Evolutionary conservation across 352 stramenopile species (phyloP), one percentile per base, ranked within the genome.

Genomic region (Thalassiosira ordinaria): DNA sequence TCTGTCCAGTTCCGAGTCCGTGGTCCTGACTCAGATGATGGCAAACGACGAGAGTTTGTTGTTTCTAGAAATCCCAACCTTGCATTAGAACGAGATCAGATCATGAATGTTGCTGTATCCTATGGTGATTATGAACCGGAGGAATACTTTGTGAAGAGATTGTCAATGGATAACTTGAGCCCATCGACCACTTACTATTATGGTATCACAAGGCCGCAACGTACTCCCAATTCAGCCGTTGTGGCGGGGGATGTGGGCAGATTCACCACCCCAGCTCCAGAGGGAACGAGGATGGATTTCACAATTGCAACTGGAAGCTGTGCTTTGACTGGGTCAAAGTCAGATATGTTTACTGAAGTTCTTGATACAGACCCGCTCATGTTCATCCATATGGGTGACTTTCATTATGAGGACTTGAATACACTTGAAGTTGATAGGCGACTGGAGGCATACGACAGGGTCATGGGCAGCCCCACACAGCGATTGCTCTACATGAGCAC

Each of bases 401-500:
- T 89, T 7, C 83, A 89, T 47, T 89, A 89, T 59, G 79, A 83
- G 57, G 79, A 87, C 56, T 69, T 89, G 27, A 71, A 70, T 31
- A 78, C 66, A 0, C 33, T 73, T 9, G 67, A 85, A 62, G 46
- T 89, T 18, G 46, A 82, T 55, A 33, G 74, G 14, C 53, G 83
- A 41, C 41, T 89, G 11, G 29, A 78, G 37, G 75, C 75, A 13
- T 72, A 82, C 22, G 79, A 88, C 29, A 74, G 75, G 62, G 72
- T 85, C 4, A 80, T 89, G 74, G 83, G 74, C 16, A 83, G 69
- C 56, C 31, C 52, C 1, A 75, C 79, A 11, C 74, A 86, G 56
- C 4, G 62, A 56, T 11, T 76, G 16, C 57, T 89, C 0, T 87
- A 75, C 61, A 83, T 71, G 55, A 61, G 69, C 29, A 78, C 68